A percentile compares a stretch with the other conserved stretches of the same genome.
Conservation (phyloP, 2,329 filamentous ascomycete genomes). For the Trichoderma sp. region DNA sequence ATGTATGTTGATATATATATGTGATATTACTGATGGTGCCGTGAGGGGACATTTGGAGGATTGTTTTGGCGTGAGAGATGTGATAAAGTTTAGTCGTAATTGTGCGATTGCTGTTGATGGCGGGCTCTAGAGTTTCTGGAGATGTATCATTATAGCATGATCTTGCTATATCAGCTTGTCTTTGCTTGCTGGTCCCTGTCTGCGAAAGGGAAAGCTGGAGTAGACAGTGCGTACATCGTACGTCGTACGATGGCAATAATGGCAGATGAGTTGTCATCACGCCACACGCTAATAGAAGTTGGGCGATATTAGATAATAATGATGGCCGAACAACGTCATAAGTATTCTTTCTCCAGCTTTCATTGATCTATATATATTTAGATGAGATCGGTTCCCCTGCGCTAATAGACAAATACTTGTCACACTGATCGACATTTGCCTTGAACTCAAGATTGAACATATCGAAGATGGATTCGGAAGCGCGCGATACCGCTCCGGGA, state of each 20-base stretch:
- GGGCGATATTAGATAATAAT: neutral
- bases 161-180: neutral
- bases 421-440: neutral
- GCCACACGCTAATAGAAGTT: neutral
- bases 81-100: neutral
- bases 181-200: neutral
- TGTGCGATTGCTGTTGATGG: neutral
- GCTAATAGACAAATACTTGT: neutral
- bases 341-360: neutral
- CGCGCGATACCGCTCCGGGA: slow-evolving; percentile 34
- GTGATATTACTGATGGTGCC: neutral
- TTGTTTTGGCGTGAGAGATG: neutral
- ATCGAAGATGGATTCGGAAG: neutral
- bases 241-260: neutral
- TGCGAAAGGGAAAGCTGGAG: neutral
- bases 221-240: neutral
- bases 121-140: neutral
- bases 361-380: neutral
- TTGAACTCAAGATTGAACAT: neutral
- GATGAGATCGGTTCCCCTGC: neutral
- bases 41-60: neutral
- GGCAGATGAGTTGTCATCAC: neutral
- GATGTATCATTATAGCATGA: neutral
- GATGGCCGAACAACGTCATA: slow-evolving; percentile 11
- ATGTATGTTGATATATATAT: neutral